Percentiles rank a stretch among this genome's conserved stretches.
phyloP scores from a whole-genome alignment of 495 filamentous ascomycete genomes.

The Monascus purpureus region DNA sequence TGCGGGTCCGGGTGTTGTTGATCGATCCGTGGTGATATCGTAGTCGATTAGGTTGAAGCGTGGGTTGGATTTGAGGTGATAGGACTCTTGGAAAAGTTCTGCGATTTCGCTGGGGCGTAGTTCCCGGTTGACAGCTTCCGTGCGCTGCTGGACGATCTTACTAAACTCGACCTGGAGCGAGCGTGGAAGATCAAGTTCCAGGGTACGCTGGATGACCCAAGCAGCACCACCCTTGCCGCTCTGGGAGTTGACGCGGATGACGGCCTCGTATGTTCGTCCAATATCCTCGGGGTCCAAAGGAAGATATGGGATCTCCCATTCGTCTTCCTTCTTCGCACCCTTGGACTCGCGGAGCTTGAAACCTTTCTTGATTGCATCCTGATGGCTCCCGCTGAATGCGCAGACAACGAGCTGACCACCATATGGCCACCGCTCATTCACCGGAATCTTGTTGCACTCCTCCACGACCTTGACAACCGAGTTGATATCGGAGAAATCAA shows the following conservation, averaged over 20 bases:
- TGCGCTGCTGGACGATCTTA: slow-evolving; percentile 65
- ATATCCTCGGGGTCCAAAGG: slow-evolving; percentile 90
- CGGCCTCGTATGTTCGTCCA: slow-evolving; percentile 88
- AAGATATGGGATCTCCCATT: slow-evolving; percentile 73
- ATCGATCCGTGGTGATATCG: slow-evolving; percentile 75
- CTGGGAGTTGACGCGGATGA: slow-evolving; percentile 96
- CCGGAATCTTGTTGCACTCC: slow-evolving; percentile 85
- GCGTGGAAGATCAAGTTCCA: slow-evolving; percentile 87
- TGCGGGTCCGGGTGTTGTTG: slow-evolving; percentile 57
- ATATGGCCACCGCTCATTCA: slow-evolving; percentile 80
- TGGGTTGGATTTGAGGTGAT: slow-evolving; percentile 67
- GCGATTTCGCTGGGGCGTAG: slow-evolving; percentile 73
- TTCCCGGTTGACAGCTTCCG: slow-evolving; percentile 65
- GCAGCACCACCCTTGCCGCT: slow-evolving; percentile 91
- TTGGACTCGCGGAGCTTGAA: slow-evolving; percentile 57
- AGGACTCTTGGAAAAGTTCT: slow-evolving; percentile 72
- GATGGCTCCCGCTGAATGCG: slow-evolving; percentile 83
- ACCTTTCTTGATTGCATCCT: slow-evolving; percentile 97
- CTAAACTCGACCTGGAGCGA: slow-evolving; percentile 86
- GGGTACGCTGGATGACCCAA: slow-evolving; percentile 78
- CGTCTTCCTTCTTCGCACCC: slow-evolving; percentile 43
- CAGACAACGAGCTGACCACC: slow-evolving; percentile 80
- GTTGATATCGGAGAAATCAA: slow-evolving; percentile 88
- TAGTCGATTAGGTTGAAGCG: slow-evolving; percentile 87
- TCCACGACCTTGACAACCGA: slow-evolving; percentile 83